Percentiles rank a stretch among this genome's conserved stretches.
phyloP scores from a whole-genome alignment of 2,329 filamentous ascomycete species.

The Xylariaceae sp. region DNA sequence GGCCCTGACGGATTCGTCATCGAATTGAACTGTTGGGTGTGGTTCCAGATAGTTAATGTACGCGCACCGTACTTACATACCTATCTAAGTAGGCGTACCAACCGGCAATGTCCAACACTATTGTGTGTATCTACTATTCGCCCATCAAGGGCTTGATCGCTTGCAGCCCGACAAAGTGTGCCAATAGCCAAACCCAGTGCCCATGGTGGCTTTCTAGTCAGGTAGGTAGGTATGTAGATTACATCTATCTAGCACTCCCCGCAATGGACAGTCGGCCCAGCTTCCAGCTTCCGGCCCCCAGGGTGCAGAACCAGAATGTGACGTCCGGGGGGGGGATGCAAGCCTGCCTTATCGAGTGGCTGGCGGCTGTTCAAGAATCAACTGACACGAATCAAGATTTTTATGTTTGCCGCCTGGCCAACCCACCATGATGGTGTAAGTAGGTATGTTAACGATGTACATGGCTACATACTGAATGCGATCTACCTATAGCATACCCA shows the following conservation, averaged over 20 bases:
- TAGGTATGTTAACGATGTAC: too few relatives aligned
- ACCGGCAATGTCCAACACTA: too few relatives aligned
- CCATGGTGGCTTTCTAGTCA: neutral
- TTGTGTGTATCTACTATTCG: neutral
- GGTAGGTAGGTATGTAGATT: too few relatives aligned
- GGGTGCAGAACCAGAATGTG: conserved; percentile 5
- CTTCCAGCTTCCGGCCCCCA: conserved; percentile 8
- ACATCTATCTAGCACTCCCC: neutral
- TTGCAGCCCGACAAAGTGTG: conserved; percentile 13
- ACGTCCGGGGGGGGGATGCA: conserved; percentile 1
- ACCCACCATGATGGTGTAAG: too few relatives aligned
- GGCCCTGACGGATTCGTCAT: conserved; percentile 4
- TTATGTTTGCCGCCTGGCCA: conserved; percentile 10
- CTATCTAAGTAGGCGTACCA: too few relatives aligned
- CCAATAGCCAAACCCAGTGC: neutral
- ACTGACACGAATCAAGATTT: neutral
- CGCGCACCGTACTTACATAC: neutral
- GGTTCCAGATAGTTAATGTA: neutral
- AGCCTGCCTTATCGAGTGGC: conserved; percentile 18
- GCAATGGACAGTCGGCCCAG: conserved; percentile 5
- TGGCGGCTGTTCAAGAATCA: conserved; percentile 13
- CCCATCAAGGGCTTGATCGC: conserved; percentile 1
- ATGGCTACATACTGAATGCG: too few relatives aligned
- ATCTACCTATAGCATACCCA: too few relatives aligned
- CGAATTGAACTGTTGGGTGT: neutral